phyloP scores from a whole-genome alignment of 2,329 filamentous ascomycete species.

The Didymella glomerata region DNA sequence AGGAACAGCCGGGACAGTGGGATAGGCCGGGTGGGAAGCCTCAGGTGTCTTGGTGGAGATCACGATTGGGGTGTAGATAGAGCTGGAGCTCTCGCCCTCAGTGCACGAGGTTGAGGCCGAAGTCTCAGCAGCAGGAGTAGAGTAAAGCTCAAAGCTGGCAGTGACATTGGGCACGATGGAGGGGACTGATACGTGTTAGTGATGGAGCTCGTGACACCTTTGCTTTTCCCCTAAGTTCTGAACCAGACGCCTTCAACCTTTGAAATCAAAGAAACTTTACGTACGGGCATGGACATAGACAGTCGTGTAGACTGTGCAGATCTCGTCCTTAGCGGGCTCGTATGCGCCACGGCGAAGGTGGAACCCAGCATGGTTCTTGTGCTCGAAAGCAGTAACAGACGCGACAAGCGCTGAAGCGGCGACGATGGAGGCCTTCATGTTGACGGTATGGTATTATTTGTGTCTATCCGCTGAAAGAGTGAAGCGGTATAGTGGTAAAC shows the following conservation, averaged over 20 bases:
- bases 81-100: constrained; percentile 71
- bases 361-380: constrained; percentile 70
- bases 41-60: constrained; percentile 25
- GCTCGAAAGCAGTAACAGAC: constrained; percentile 65
- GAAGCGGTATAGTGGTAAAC: constrained; percentile 65
- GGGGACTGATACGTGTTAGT: constrained; percentile 35
- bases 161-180: constrained; percentile 39
- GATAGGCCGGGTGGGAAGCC: constrained; percentile 19
- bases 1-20: constrained; percentile 13
- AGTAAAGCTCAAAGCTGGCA: constrained; percentile 27
- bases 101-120: constrained; percentile 74
- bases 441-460: constrained; percentile 42
- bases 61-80: constrained; percentile 53
- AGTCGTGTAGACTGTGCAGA: constrained; percentile 78
- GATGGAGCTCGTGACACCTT: background rate
- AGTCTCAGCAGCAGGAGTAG: constrained; percentile 64
- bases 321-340: constrained; percentile 60
- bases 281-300: constrained; percentile 57
- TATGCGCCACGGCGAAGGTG: constrained; percentile 61
- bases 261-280: constrained; percentile 31
- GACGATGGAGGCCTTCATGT: constrained; percentile 78
- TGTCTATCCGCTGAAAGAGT: constrained; percentile 83
- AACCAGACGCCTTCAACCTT: background rate
- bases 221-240: background rate
- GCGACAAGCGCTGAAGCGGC: constrained; percentile 67